These are phyloP conservation scores for Acrocalymma vagum DNA, from an alignment of 2,329 filamentous ascomycete genomes.

Conservation along the genomic window DNA sequence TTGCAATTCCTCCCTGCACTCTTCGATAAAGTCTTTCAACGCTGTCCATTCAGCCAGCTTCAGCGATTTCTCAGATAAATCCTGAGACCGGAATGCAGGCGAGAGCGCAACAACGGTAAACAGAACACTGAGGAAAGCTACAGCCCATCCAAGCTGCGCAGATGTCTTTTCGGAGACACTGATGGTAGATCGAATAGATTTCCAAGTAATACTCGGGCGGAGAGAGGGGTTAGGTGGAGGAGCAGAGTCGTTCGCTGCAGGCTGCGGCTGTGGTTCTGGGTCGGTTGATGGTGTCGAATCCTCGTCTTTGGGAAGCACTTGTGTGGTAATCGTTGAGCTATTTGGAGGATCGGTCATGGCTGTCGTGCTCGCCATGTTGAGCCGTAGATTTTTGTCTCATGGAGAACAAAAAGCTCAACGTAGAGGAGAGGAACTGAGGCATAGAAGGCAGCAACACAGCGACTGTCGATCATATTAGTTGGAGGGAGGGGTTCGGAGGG, in stretches of 20 bases:
- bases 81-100: conserved; percentile 24
- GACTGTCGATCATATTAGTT: conserved; percentile 15
- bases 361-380: conserved; percentile 7
- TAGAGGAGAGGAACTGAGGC: conserved; percentile 6
- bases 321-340: background rate
- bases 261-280: background rate
- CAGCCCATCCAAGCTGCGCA: conserved; percentile 22
- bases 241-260: background rate
- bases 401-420: conserved; percentile 2
- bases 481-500: background rate
- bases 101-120: conserved; percentile 24
- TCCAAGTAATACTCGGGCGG: conserved; percentile 20
- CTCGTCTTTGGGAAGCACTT: background rate
- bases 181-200: conserved; percentile 19
- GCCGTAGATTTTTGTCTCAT: background rate
- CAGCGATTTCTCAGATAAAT: conserved; percentile 17
- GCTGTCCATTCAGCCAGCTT: conserved; percentile 26
- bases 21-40: conserved; percentile 26
- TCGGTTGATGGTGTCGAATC: conserved; percentile 1
- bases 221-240: conserved; percentile 7
- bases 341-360: background rate
- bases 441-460: conserved; percentile 14
- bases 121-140: conserved; percentile 22
- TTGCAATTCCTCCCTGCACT: conserved; percentile 23
- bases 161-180: conserved; percentile 19